A percentile compares a stretch with the other conserved stretches of the same genome.
Conservation (phyloP, 2,329 filamentous ascomycete genomes). For the Cladophialophora yegresii region DNA sequence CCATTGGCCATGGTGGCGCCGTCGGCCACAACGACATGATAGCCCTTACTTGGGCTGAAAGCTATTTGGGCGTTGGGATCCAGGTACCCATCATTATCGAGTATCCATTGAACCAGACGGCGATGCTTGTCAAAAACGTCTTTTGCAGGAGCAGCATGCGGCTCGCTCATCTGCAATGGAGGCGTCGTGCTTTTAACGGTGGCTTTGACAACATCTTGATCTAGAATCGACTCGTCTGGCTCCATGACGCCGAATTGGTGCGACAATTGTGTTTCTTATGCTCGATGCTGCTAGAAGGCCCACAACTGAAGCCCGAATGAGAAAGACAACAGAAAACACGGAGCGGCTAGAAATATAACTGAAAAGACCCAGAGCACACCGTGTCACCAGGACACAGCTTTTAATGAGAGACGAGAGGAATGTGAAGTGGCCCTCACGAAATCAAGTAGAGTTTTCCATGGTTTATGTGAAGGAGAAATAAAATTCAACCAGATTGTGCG, state of each 20-base stretch:
- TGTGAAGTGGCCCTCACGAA: not conserved
- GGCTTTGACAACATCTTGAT: constrained; percentile 8
- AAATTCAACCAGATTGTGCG: not conserved
- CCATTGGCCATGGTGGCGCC: constrained; percentile 23
- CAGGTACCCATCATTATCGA: constrained; percentile 32
- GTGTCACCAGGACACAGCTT: not conserved
- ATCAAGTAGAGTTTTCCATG: not conserved
- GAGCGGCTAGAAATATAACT: not conserved
- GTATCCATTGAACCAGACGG: constrained; percentile 34
- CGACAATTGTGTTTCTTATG: not conserved
- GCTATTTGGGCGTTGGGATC: constrained; percentile 30
- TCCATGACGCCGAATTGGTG: constrained; percentile 15
- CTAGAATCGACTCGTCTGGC: constrained; percentile 20
- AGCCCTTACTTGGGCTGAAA: constrained; percentile 34
- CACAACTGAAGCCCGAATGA: not conserved
- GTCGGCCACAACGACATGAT: constrained; percentile 32
- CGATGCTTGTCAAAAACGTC: constrained; percentile 31
- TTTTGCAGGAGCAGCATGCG: not conserved
- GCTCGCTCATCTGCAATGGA: constrained; percentile 22
- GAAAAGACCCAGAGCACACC: not conserved
- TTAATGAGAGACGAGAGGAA: not conserved
- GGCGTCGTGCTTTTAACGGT: constrained; percentile 17
- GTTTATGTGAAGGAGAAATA: not conserved
- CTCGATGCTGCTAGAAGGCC: not conserved
- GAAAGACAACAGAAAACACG: not conserved